A percentile compares a stretch with the other conserved stretches of the same genome.
Evolutionary conservation across 2,329 filamentous ascomycete species (phyloP).

Genomic region (Apiospora koreana): DNA sequence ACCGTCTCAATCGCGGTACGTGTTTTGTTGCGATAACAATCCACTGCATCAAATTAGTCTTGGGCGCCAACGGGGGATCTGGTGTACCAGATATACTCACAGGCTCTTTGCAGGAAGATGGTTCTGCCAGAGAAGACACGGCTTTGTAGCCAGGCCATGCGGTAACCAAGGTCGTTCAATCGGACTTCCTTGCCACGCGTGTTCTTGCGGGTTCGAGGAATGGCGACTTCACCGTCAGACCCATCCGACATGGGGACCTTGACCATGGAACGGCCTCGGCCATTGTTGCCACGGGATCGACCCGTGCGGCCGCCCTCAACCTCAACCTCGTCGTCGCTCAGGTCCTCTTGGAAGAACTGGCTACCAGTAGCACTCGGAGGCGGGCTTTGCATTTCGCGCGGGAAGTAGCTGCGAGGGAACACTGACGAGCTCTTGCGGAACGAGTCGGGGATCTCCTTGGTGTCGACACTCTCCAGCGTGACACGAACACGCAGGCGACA

Average conservation of each 20-base stretch:
- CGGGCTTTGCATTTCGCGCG: conserved; percentile 87
- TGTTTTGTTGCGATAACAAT: conserved; percentile 75
- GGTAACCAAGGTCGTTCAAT: conserved; percentile 88
- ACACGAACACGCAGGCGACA: conserved; percentile 85
- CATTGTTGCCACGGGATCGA: conserved; percentile 36
- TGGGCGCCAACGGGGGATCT: not conserved
- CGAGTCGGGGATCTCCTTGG: conserved; percentile 93
- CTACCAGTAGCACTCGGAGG: conserved; percentile 74
- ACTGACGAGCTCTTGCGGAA: conserved; percentile 90
- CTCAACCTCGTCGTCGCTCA: conserved; percentile 57
- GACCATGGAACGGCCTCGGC: conserved; percentile 45
- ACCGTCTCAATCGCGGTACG: conserved; percentile 76
- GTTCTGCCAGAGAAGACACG: conserved; percentile 85
- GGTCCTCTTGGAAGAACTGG: conserved; percentile 71
- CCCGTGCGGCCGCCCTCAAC: conserved; percentile 47
- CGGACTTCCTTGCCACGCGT: conserved; percentile 81
- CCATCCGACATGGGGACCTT: conserved; percentile 69
- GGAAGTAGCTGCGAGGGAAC: conserved; percentile 88
- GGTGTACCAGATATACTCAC: conserved; percentile 62
- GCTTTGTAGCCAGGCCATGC: conserved; percentile 96
- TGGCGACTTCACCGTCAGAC: conserved; percentile 70
- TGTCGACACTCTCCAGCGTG: conserved; percentile 89
- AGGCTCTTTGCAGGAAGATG: conserved; percentile 85
- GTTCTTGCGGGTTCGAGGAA: conserved; percentile 71
- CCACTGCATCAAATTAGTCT: conserved; percentile 58